These are phyloP conservation scores for Polygonum maritimum DNA, from an alignment of 148 eudicot species.

Conservation along the genomic window DNA sequence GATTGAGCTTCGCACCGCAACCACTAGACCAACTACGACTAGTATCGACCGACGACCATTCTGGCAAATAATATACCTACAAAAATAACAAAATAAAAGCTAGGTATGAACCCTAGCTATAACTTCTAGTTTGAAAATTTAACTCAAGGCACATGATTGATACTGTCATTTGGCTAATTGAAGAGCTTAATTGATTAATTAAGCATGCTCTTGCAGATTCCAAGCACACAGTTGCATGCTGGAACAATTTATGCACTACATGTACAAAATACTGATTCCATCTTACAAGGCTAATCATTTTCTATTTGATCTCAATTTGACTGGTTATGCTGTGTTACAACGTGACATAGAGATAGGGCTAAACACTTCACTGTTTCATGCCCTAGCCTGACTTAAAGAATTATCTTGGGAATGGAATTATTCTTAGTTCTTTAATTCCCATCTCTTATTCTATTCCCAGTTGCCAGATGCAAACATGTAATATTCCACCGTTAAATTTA, in stretches of 20 bases:
- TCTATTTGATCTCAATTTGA: neutral
- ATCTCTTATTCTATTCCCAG: neutral
- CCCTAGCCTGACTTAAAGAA: slow-evolving; percentile 5
- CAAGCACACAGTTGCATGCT: neutral
- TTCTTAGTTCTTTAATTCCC: neutral
- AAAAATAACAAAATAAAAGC: too few relatives aligned
- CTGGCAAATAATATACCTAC: too few relatives aligned
- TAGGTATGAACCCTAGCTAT: neutral
- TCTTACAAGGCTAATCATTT: neutral
- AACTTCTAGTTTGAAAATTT: neutral
- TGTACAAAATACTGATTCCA: neutral
- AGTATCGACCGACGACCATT: too few relatives aligned
- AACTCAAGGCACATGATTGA: neutral
- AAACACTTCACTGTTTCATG: neutral
- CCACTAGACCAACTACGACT: too few relatives aligned
- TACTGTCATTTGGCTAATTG: neutral
- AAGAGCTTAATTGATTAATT: too few relatives aligned
- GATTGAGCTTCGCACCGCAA: too few relatives aligned
- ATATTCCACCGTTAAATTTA: neutral
- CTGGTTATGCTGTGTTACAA: slow-evolving; percentile 5
- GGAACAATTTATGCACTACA: slow-evolving; percentile 4
- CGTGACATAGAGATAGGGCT: slow-evolving; percentile 9
- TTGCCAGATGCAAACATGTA: neutral
- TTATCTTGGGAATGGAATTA: slow-evolving; percentile 7
- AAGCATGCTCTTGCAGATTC: neutral